Conservation (phyloP, 2,329 filamentous ascomycete genomes). For the Fusarium albidum region DNA sequence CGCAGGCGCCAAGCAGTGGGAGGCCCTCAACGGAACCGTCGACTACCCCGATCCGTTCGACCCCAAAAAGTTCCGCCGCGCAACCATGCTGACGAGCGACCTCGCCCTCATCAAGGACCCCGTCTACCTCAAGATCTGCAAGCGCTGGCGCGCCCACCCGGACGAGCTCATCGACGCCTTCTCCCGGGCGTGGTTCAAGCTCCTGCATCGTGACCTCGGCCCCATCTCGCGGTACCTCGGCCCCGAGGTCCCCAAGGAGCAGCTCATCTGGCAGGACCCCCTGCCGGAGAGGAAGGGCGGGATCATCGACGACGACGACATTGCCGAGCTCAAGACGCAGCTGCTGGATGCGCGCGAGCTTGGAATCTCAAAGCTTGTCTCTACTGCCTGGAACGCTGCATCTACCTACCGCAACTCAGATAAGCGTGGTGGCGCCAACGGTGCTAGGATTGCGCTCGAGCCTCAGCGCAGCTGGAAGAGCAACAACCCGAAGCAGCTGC, state of each 20-base stretch:
- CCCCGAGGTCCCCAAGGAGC: conserved; percentile 76
- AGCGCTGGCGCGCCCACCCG: conserved; percentile 73
- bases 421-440: conserved; percentile 84
- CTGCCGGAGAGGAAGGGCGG: too few species aligned
- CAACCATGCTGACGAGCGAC: conserved; percentile 80
- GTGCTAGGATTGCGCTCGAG: conserved; percentile 76
- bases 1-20: conserved; percentile 79
- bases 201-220: conserved; percentile 81
- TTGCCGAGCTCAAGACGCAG: conserved; percentile 71
- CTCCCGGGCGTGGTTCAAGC: conserved; percentile 82
- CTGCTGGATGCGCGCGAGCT: conserved; percentile 69
- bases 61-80: conserved; percentile 72
- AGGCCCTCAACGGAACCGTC: conserved; percentile 72
- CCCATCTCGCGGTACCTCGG: conserved; percentile 76
- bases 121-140: conserved; percentile 80
- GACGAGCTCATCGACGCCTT: conserved; percentile 76
- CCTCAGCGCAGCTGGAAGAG: conserved; percentile 78
- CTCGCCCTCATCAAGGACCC: conserved; percentile 77
- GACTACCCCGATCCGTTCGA: conserved; percentile 77
- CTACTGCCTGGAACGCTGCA: conserved; percentile 73
- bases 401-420: conserved; percentile 82
- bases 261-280: conserved; percentile 78
- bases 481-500: conserved; percentile 75
- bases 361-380: conserved; percentile 69
- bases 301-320: conserved; percentile 70